These are phyloP conservation scores for Spathaspora arborariae DNA, from an alignment of 805 yeast genomes.

Conservation along the genomic window DNA sequence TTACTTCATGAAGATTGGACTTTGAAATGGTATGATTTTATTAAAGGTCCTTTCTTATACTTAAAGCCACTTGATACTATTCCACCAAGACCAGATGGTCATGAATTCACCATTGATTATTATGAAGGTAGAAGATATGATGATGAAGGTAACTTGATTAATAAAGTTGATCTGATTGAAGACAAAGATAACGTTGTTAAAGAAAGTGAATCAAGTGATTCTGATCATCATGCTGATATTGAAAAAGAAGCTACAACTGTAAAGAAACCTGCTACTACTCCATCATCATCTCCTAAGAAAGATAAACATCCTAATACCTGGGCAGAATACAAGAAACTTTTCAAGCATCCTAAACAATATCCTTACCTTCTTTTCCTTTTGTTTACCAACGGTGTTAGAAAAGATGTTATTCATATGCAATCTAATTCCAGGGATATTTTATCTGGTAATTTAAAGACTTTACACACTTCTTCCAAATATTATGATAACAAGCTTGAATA, in stretches of 20 bases:
- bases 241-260: conserved; percentile 5
- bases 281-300: conserved; percentile 13
- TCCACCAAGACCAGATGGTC: conserved; percentile 66
- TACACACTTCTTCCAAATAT: conserved; percentile 58
- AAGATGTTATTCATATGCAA: conserved; percentile 57
- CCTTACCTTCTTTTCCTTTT: conserved; percentile 47
- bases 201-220: conserved; percentile 3
- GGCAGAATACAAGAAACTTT: conserved; percentile 36
- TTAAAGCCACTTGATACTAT: conserved; percentile 54
- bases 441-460: conserved; percentile 42
- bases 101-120: conserved; percentile 55
- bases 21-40: conserved; percentile 51
- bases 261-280: not conserved
- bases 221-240: conserved; percentile 5
- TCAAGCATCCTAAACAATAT: conserved; percentile 47
- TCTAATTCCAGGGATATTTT: conserved; percentile 34
- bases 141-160: conserved; percentile 11
- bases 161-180: not conserved
- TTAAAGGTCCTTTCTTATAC: conserved; percentile 53
- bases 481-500: conserved; percentile 71
- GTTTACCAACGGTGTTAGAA: conserved; percentile 56
- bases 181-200: conserved; percentile 8
- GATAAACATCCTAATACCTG: conserved; percentile 16
- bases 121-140: conserved; percentile 55
- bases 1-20: conserved; percentile 65